Evolutionary conservation across 1,284 basidiomycete species (phyloP).

Genomic region (Puccinia horiana): DNA sequence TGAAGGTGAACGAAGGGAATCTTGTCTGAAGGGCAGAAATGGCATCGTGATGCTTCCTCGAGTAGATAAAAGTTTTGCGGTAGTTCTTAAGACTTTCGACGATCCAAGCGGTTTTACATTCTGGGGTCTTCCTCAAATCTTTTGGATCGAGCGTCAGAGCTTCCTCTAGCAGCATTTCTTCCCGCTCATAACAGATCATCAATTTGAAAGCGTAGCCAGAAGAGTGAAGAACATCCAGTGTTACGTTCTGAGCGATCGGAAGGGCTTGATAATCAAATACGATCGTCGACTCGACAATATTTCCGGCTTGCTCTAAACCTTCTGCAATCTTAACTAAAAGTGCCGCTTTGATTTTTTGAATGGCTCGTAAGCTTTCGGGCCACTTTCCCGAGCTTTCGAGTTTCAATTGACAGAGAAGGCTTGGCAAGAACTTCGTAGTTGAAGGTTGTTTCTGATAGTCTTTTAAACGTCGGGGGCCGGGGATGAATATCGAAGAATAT

Average conservation of each 20-base stretch:
- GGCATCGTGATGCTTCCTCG: conserved; percentile 80
- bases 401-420: conserved; percentile 75
- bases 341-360: conserved; percentile 93
- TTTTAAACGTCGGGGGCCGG: conserved; percentile 63
- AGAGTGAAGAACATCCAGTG: conserved; percentile 75
- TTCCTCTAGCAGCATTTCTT: conserved; percentile 72
- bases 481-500: conserved; percentile 76
- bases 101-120: conserved; percentile 60
- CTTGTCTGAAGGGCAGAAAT: conserved; percentile 78
- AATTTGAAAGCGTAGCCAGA: conserved; percentile 85
- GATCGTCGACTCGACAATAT: conserved; percentile 63
- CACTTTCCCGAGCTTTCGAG: conserved; percentile 88
- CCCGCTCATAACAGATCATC: conserved; percentile 84
- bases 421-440: conserved; percentile 69
- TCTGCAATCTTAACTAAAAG: conserved; percentile 65
- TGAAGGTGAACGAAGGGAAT: conserved; percentile 76
- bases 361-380: conserved; percentile 90
- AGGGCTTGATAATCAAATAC: conserved; percentile 61
- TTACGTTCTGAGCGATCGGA: conserved; percentile 70
- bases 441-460: conserved; percentile 58
- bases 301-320: conserved; percentile 66
- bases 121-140: conserved; percentile 55
- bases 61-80: conserved; percentile 71
- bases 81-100: conserved; percentile 70
- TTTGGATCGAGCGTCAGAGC: conserved; percentile 64